phyloP scores from a whole-genome alignment of 2,329 filamentous ascomycete species.

The Pochonia chlamydosporia region DNA sequence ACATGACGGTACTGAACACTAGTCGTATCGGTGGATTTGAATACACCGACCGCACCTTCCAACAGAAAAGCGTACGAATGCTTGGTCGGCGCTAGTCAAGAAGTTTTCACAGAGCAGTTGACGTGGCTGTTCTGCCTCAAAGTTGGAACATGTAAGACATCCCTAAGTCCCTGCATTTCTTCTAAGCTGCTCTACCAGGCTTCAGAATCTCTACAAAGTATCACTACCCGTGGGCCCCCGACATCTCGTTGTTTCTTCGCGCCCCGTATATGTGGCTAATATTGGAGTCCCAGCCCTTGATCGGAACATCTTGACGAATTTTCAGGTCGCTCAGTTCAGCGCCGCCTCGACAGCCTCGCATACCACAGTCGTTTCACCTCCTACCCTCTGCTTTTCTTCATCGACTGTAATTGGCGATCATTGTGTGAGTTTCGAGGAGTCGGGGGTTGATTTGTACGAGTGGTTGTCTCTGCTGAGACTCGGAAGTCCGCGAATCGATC shows the following conservation, averaged over 20 bases:
- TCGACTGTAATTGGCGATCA: conserved; percentile 28
- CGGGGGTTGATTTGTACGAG: conserved; percentile 61
- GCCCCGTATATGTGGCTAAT: no score
- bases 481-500: conserved; percentile 55
- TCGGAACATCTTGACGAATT: not conserved
- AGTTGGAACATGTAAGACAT: conserved; percentile 20
- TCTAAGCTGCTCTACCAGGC: no score
- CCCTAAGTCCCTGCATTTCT: not conserved
- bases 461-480: conserved; percentile 67
- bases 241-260: no score
- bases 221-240: no score
- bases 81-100: conserved; percentile 69
- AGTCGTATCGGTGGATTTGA: conserved; percentile 76
- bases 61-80: not conserved
- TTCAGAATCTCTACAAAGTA: no score
- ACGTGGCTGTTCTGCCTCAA: conserved; percentile 77
- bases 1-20: not conserved
- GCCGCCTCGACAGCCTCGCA: conserved; percentile 18
- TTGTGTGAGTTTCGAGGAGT: conserved; percentile 53
- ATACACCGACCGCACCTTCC: conserved; percentile 61
- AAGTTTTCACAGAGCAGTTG: conserved; percentile 61
- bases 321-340: conserved; percentile 23
- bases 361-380: conserved; percentile 15
- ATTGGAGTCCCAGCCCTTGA: not conserved
- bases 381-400: conserved; percentile 19